Base-by-base conservation (phyloP, 2,329 filamentous ascomycete genomes). In the Penicillium sp. region DNA sequence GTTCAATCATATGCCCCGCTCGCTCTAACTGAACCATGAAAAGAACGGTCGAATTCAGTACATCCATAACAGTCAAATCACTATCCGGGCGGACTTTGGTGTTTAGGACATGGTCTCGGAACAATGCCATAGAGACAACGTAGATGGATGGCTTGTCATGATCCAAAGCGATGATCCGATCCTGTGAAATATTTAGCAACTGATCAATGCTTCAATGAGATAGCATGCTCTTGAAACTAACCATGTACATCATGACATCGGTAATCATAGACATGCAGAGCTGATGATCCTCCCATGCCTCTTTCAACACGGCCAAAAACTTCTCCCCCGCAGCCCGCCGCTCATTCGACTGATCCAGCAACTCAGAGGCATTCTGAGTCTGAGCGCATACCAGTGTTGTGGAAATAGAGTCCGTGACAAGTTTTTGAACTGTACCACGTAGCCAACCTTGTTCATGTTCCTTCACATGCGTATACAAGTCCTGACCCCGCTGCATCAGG, bases 181-280 rank as follows among this genome's bases (percentile, higher is more conserved):
- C 93, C 85, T 87, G 39, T 22, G n/a, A 45, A 19, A 43, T 11
- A 10, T 9, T 42, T 42, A 42, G 39, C 19, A 22, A 42, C 19
- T 13, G 19, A 13, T 22, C 22, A 13, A 42, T 22, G 4, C 4
- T 22, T 22, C 39, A 42, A 11, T 22, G 4, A 10, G 10, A 14
- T 22, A 22, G 5, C n/a, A 13, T 42, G 39, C 19, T 21, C n/a
- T 21, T 21, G n/a, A 51, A 43, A 35, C 27, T 68, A 70, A 86
- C 84, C 81, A 99, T 91, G 71, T 97, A 97, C 92, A 98, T 97
- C 51, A 98, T 82, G 31, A 98, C 91, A 73, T 98, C 95, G 4
- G 93, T 92, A 50, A 91, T 88, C 93, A 98, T 98, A 70, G 91
- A 92, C 90, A 96, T 96, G 45, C 90, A 93, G 55, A 90, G 85